These are phyloP conservation scores for Leptodontidium sp. DNA, from an alignment of 2,329 filamentous ascomycete genomes.

Conservation along the genomic window DNA sequence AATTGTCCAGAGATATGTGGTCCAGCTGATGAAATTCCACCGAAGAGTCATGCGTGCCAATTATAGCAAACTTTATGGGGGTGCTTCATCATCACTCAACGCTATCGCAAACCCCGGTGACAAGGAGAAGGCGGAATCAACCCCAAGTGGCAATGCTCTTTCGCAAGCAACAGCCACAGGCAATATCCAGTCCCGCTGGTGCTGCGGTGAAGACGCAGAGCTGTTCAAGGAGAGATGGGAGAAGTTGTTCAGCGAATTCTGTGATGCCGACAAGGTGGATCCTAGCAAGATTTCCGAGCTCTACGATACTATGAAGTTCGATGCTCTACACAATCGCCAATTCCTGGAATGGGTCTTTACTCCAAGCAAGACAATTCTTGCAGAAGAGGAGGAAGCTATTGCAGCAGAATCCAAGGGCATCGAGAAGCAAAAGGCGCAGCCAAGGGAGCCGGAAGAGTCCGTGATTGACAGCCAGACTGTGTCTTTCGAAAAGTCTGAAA, in stretches of 20 bases:
- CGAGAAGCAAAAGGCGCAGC: constrained; percentile 41
- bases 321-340: constrained; percentile 93
- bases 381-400: constrained; percentile 64
- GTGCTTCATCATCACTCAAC: constrained; percentile 69
- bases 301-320: constrained; percentile 99
- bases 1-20: constrained; percentile 88
- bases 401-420: constrained; percentile 45
- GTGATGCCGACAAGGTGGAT: constrained; percentile 96
- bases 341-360: constrained; percentile 99
- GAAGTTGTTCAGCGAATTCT: constrained; percentile 96
- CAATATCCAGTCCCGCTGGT: constrained; percentile 90
- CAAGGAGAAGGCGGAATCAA: constrained; percentile 42
- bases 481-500: constrained; percentile 41
- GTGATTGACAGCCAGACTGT: constrained; percentile 34
- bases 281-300: constrained; percentile 98
- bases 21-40: constrained; percentile 98
- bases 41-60: constrained; percentile 95
- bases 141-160: constrained; percentile 56
- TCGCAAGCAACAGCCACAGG: constrained; percentile 69
- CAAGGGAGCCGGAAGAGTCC: constrained; percentile 38
- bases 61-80: constrained; percentile 78
- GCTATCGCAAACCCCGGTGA: constrained; percentile 61
- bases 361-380: constrained; percentile 79
- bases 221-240: constrained; percentile 98
- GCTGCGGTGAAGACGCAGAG: constrained; percentile 92